Base-by-base conservation (phyloP, 2,329 filamentous ascomycete species). In the Colletotrichum shisoi region DNA sequence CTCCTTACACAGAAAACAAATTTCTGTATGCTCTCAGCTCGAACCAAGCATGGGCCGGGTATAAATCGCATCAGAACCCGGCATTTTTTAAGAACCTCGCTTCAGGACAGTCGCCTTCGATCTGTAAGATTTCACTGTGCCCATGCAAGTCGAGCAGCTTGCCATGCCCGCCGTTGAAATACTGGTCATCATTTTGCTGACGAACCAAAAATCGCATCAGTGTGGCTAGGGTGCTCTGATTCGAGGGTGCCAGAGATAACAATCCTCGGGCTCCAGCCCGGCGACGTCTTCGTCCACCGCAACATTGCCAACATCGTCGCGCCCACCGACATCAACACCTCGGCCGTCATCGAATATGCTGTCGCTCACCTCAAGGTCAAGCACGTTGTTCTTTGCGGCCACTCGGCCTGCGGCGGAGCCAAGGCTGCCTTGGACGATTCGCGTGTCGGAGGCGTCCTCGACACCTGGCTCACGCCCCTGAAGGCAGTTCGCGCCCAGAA, bases 211-310 rank as follows among this genome's bases (percentile, higher is more conserved):
- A 19, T 54, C 19, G 19, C 13, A 39, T 52, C 63, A 86, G 84
- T 96, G 66, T 96, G 92, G 92, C 86, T 96, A 71, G 93, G 93
- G 67, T 96, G 93, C 81, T 91, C 91, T 73, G 93, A 96, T 81
- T 92, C 89, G 45, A 91, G 93, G 70, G 89, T 92, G 71, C 92
- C 93, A 1, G 93, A 95, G 79, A 94, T 91, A 5, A 93, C 89
- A 56, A 85, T 96, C 74, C 85, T 94, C 34, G 89, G 90, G 73
- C 84, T 93, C 66, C 85, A 92, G 74, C 91, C 92, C 3, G 92
- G 93, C 67, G 92, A 96, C 73, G 89, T 96, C 71, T 96, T 96
- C 77, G 90, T 93, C 59, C 92, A 96, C 82, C 91, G 93, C 76
- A 96, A 96, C 82, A 94, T 96, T 76, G 92, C 91, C 78, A 96